Evolutionary conservation across 2,329 filamentous ascomycete species (phyloP), one percentile per base, ranked within the genome.

Genomic region (Colletotrichum sansevieriae): DNA sequence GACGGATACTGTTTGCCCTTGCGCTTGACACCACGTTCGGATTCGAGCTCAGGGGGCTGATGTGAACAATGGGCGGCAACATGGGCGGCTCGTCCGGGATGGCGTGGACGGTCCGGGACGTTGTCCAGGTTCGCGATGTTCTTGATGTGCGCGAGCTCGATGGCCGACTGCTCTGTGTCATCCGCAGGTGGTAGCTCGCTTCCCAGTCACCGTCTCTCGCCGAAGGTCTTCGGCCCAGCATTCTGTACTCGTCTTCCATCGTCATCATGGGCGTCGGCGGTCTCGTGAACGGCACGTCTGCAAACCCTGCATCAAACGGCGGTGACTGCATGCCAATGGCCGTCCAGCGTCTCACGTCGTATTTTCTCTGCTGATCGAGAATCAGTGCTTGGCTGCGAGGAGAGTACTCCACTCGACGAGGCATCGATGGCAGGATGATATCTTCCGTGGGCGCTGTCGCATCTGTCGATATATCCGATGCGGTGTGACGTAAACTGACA

Each of bases 161-260:
- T n/a, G 55, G 49, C 5, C 49, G 39, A 6, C 55, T 33, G 12
- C 12, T 13, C 7, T 60, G 49, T 8, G 7, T 22, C 49, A 44
- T 51, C 25, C 43, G 47, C 3, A 44, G 10, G 33, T 51, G 55
- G n/a, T 56, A 60, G 11, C 18, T 25, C 15, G 62, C 22, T n/a
- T 56, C 20, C 55, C 55, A 56, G 5, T 61, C 25, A 4, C 43
- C 49, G 25, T 65, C 55, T 44, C 47, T 25, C 2, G 43, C 56
- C 2, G 55, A 56, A 6, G 62, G 55, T 11, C 55, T 60, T 2
- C 55, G 13, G 3, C 55, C 43, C n/a, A 65, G 44, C 8, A 65
- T 49, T 15, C 49, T 60, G 7, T 51, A 43, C 20, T 68, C 65
- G 15, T 68, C 65, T 29, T 68, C 62, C 62, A 60, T 68, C 15